phyloP scores from a whole-genome alignment of 257 asterid species.

The Nicotiana obtusifolia region DNA sequence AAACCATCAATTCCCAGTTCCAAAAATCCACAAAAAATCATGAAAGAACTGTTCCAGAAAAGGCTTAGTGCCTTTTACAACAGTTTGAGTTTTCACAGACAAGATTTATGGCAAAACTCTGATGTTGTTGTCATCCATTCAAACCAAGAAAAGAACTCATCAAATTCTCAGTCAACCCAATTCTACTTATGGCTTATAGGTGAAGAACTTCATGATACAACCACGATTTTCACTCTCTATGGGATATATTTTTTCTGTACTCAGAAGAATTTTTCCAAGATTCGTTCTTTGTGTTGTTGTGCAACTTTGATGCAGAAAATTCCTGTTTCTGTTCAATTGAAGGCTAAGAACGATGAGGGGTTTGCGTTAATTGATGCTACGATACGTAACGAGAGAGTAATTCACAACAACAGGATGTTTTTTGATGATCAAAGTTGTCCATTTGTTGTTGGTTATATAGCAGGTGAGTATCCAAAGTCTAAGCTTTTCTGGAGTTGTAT shows the following conservation, averaged over 20 bases:
- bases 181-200: constrained; percentile 5
- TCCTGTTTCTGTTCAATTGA: constrained; percentile 4
- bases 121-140: constrained; percentile 8
- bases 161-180: not conserved
- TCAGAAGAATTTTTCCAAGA: not conserved
- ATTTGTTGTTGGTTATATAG: constrained; percentile 2
- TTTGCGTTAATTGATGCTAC: not conserved
- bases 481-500: not conserved
- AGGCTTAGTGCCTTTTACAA: not conserved
- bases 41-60: not conserved
- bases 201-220: not conserved
- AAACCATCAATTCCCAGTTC: not conserved
- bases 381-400: not conserved
- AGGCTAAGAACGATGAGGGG: not conserved
- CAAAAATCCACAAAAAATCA: not conserved
- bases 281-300: not conserved
- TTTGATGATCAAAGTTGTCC: not conserved
- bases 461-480: constrained; percentile 5
- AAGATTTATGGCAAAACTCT: not conserved
- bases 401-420: not conserved
- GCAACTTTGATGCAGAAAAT: not conserved
- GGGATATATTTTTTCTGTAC: not conserved
- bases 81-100: not conserved
- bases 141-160: not conserved
- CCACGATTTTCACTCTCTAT: not conserved